Evolutionary conservation across 164 flowering plant species (phyloP), one percentile per base, ranked within the genome.

Genomic region (Dillenia suffruticosa): DNA sequence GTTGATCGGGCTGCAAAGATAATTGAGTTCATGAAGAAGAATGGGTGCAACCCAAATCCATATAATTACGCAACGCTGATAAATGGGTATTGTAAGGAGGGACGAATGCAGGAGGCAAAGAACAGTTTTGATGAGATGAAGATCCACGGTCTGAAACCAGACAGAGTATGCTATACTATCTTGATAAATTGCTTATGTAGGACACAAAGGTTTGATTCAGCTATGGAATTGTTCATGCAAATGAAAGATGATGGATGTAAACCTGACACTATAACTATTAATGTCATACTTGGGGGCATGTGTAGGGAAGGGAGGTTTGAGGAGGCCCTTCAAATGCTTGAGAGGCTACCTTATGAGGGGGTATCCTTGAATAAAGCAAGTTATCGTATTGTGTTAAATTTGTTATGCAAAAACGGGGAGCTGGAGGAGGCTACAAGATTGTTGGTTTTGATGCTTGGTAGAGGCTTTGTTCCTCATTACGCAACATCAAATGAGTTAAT

Each of bases 81-180:
- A 85, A 83, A 84, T 61, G 97, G 99, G n/a, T 77, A 75, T 40
- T 83, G 89, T 59, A 84, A 82, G 62, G 96, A 80, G 64, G 92
- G 90, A 58, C 85, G 71, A 73, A 10, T 81, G 45, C 70, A 80
- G 26, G 90, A 91, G 59, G 95, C 87, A 10, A 77, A 64, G 66
- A 80, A 74, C 59, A 51, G 78, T 50, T 82, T 91, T 15, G 62
- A 75, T 12, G 92, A 91, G 65, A 88, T 91, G 84, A 86, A 78
- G 77, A 72, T 46, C 46, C 63, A 54, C 5, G 85, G 87, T 17
- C 10, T 88, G 63, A 81, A 79, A 62, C 79, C 68, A 0, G 99
- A 94, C 67, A 68, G 75, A n/a, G 82, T 89, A 56, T 61, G 79
- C 43, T 94, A 84, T 70, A 94, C 99, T 4, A 82, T 89, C 51